These are phyloP conservation scores for Saccharomycopsis vini DNA, from an alignment of 805 yeast genomes.

Conservation along the genomic window DNA sequence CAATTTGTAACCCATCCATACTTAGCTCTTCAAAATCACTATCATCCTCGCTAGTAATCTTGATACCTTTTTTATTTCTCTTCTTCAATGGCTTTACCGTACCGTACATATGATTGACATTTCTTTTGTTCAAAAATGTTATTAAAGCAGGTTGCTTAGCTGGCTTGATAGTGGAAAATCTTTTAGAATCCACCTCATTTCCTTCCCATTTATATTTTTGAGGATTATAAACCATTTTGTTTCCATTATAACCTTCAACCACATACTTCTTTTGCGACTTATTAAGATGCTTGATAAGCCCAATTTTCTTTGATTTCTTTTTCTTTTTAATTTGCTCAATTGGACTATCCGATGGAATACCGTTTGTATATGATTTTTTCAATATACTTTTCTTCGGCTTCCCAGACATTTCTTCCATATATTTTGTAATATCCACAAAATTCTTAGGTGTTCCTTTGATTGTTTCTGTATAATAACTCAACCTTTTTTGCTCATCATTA, in stretches of 20 bases:
- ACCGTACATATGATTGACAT: not conserved
- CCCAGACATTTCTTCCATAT: conserved; percentile 7
- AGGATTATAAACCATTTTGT: conserved; percentile 18
- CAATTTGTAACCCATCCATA: conserved; percentile 18
- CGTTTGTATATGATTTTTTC: conserved; percentile 1
- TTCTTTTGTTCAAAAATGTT: conserved; percentile 13
- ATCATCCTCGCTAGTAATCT: conserved; percentile 11
- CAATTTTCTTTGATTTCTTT: conserved; percentile 4
- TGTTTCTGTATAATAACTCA: not conserved
- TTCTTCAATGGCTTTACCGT: conserved; percentile 9
- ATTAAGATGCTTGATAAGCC: conserved; percentile 14
- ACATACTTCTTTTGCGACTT: conserved; percentile 6
- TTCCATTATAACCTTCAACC: conserved; percentile 17
- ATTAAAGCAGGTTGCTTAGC: conserved; percentile 14
- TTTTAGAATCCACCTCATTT: conserved; percentile 15
- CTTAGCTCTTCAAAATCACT: conserved; percentile 17
- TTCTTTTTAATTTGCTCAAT: no score
- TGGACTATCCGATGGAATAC: not conserved
- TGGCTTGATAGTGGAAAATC: conserved; percentile 12
- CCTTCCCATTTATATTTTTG: conserved; percentile 18
- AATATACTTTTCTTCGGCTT: not conserved
- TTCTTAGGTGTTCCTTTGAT: conserved; percentile 3
- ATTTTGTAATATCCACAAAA: conserved; percentile 7
- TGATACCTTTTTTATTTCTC: conserved; percentile 4
- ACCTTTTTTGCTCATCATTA: conserved; percentile 8